Evolutionary conservation across 2,329 filamentous ascomycete species (phyloP).

Genomic region (Aspergillus pseudoviridinutans): DNA sequence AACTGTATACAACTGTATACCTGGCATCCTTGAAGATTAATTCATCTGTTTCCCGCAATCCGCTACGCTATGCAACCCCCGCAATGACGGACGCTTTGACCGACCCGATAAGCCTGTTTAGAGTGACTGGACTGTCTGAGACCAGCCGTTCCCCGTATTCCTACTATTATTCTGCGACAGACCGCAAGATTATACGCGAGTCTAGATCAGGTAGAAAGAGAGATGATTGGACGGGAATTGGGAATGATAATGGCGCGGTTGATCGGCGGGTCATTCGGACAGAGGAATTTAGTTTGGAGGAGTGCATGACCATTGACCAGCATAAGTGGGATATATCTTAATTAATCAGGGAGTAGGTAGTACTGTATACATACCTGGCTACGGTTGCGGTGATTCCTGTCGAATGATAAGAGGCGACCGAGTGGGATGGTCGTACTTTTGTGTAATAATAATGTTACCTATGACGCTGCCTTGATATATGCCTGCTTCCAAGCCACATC

Average conservation of each 20-base stretch:
- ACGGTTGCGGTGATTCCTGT: background rate
- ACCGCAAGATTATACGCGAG: background rate
- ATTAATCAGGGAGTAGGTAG: background rate
- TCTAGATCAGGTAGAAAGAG: background rate
- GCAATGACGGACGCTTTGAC: background rate
- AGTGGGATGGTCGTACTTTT: background rate
- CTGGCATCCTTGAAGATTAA: background rate
- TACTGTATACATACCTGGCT: background rate
- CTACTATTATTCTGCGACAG: background rate
- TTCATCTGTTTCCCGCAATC: too few species aligned
- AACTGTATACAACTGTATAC: background rate
- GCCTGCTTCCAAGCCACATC: background rate
- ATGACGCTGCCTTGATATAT: background rate
- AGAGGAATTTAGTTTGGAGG: background rate
- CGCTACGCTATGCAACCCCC: background rate
- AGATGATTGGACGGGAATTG: background rate
- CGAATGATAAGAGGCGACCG: background rate
- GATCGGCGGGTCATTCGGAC: background rate
- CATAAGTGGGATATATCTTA: background rate
- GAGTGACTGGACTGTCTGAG: background rate
- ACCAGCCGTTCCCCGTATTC: too few species aligned
- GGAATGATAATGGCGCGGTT: background rate
- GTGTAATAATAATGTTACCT: too few species aligned
- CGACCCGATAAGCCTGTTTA: background rate
- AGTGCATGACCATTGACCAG: too few species aligned